A percentile compares a stretch with the other conserved stretches of the same genome.
These are phyloP conservation scores for Microascus cirrosus DNA, from an alignment of 2,329 filamentous ascomycete genomes.

Conservation along the genomic window DNA sequence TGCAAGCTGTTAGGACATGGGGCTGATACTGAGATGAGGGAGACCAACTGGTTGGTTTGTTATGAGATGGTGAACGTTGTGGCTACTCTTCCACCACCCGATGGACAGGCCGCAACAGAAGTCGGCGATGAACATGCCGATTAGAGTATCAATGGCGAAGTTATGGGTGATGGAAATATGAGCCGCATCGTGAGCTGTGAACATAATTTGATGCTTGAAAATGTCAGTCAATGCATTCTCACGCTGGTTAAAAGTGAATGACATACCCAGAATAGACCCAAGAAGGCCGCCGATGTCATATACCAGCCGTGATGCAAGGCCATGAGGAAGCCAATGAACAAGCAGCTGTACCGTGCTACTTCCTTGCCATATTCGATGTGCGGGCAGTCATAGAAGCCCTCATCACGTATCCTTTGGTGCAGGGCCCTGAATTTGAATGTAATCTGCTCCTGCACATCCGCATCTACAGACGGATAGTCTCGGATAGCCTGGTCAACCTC, in stretches of 20 bases:
- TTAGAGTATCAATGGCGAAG: conserved; percentile 45
- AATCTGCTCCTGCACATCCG: conserved; percentile 42
- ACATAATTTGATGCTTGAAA: conserved; percentile 54
- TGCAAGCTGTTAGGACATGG: conserved; percentile 10
- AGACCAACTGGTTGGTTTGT: conserved; percentile 47
- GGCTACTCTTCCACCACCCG: conserved; percentile 60
- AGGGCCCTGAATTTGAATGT: conserved; percentile 41
- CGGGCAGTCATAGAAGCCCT: conserved; percentile 46
- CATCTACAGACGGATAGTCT: conserved; percentile 41
- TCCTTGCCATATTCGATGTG: conserved; percentile 50
- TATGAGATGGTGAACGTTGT: conserved; percentile 58
- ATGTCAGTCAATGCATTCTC: neutral
- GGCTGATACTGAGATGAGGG: neutral
- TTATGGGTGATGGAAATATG: conserved; percentile 51
- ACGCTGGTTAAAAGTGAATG: neutral
- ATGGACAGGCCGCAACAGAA: conserved; percentile 56
- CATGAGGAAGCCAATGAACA: conserved; percentile 37
- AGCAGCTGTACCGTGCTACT: conserved; percentile 35
- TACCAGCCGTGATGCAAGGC: conserved; percentile 41
- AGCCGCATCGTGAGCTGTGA: conserved; percentile 54
- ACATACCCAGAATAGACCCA: conserved; percentile 51
- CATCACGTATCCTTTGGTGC: conserved; percentile 40
- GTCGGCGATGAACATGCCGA: conserved; percentile 52
- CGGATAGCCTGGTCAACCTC: conserved; percentile 21
- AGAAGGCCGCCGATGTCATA: conserved; percentile 40